phyloP scores from a whole-genome alignment of 2,329 filamentous ascomycete genomes.

The Orbilia oligospora region DNA sequence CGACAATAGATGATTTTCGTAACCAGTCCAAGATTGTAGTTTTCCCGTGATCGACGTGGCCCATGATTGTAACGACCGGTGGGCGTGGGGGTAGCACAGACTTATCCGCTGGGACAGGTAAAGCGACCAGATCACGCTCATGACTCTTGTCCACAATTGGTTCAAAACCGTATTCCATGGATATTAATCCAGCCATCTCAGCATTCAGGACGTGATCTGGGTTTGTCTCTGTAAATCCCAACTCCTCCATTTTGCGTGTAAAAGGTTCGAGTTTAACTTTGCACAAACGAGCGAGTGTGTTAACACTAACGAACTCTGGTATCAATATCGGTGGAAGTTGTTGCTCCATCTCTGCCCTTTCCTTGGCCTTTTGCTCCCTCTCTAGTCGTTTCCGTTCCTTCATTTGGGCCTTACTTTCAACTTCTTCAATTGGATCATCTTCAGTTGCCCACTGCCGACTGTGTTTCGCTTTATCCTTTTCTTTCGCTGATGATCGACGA shows the following conservation, averaged over 20 bases:
- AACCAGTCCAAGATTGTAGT: conserved; percentile 95
- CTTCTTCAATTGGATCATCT: conserved; percentile 64
- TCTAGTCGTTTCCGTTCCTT: conserved; percentile 68
- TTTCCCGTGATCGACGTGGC: conserved; percentile 98
- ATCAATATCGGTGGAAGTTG: conserved; percentile 78
- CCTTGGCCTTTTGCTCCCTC: conserved; percentile 66
- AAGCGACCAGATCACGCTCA: conserved; percentile 78
- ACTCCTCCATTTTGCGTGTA: conserved; percentile 80
- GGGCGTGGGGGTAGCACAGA: conserved; percentile 80
- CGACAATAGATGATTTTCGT: conserved; percentile 90
- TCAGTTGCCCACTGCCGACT: conserved; percentile 60
- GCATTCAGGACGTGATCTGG: conserved; percentile 89
- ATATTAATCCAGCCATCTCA: conserved; percentile 90
- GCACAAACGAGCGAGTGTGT: conserved; percentile 82
- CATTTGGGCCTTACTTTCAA: conserved; percentile 65
- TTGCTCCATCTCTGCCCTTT: conserved; percentile 68
- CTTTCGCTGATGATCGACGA: conserved; percentile 41
- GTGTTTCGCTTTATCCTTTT: conserved; percentile 56
- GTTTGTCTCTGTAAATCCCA: conserved; percentile 89
- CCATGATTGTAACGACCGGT: conserved; percentile 99
- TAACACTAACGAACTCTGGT: conserved; percentile 92
- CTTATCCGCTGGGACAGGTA: conserved; percentile 78
- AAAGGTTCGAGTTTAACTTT: conserved; percentile 80
- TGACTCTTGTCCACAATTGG: conserved; percentile 80
- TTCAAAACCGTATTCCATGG: conserved; percentile 92